Conservation (phyloP, 352 stramenopile species). For the Globisporangium megalacanthum region DNA sequence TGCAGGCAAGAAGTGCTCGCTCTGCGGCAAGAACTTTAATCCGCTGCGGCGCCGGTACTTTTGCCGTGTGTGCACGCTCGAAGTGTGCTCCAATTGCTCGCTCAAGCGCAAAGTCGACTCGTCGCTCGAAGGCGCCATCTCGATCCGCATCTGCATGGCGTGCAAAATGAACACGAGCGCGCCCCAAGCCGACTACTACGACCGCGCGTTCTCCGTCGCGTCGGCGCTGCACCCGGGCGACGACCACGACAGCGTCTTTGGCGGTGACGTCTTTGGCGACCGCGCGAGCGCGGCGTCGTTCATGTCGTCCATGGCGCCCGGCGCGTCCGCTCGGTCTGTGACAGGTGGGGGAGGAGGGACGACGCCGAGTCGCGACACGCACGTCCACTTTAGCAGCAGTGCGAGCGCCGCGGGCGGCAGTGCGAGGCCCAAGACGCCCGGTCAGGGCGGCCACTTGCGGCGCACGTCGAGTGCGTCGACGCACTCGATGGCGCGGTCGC, state of each 20-base stretch:
- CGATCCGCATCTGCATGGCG: constrained; percentile 60
- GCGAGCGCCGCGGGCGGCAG: background rate
- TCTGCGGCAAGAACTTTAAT: constrained; percentile 83
- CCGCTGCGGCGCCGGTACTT: constrained; percentile 66
- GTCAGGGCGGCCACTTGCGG: constrained; percentile 14
- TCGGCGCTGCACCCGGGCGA: constrained; percentile 16
- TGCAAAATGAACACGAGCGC: constrained; percentile 64
- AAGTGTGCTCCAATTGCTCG: constrained; percentile 72
- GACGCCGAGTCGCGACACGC: constrained; percentile 11
- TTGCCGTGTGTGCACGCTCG: constrained; percentile 53
- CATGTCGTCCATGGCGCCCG: constrained; percentile 7
- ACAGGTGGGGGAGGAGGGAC: constrained; percentile 2
- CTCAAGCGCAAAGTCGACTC: constrained; percentile 40
- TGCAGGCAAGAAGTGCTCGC: constrained; percentile 50
- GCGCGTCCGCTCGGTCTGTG: background rate
- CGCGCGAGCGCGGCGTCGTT: constrained; percentile 14
- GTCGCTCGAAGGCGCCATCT: constrained; percentile 26
- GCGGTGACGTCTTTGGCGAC: constrained; percentile 9
- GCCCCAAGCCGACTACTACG: constrained; percentile 48
- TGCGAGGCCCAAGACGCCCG: constrained; percentile 3
- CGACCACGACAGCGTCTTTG: constrained; percentile 18
- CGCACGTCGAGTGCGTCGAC: constrained; percentile 26
- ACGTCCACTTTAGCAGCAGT: background rate
- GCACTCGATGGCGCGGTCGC: constrained; percentile 9
- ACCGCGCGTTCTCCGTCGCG: constrained; percentile 41